Percentiles rank a stretch among this genome's conserved stretches.
Evolutionary conservation across 2,329 filamentous ascomycete genomes (phyloP).

Genomic region (Arthrobotrys entomopaga): DNA sequence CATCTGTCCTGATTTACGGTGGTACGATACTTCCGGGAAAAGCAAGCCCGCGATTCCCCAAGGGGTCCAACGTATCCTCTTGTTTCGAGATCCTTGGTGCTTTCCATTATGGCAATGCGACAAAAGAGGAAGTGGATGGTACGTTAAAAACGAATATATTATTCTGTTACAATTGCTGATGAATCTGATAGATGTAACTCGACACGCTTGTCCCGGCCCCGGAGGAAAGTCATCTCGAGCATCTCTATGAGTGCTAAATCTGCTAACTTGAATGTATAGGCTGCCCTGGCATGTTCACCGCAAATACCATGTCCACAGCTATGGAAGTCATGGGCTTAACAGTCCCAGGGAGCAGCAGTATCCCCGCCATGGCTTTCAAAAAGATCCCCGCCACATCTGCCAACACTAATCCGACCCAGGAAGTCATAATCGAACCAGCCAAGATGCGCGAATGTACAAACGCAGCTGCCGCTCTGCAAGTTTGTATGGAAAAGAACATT

Average conservation of each 20-base stretch:
- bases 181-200: conserved; percentile 72
- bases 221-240: conserved; percentile 63
- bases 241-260: not conserved
- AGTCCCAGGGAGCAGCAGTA: conserved; percentile 84
- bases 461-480: conserved; percentile 79
- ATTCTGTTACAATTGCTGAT: conserved; percentile 62
- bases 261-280: conserved; percentile 63
- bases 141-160: not conserved
- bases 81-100: conserved; percentile 90
- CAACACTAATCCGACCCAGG: conserved; percentile 17
- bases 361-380: conserved; percentile 73
- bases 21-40: conserved; percentile 91
- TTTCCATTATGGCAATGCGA: conserved; percentile 77
- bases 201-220: conserved; percentile 78
- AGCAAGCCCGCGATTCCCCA: conserved; percentile 74
- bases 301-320: conserved; percentile 91
- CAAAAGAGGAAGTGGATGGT: conserved; percentile 58
- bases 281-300: conserved; percentile 93
- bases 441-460: conserved; percentile 89
- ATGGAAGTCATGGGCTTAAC: conserved; percentile 89
- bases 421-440: conserved; percentile 66
- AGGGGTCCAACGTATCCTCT: conserved; percentile 85
- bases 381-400: conserved; percentile 19
- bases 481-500: conserved; percentile 84
- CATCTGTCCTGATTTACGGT: conserved; percentile 91